Conservation (phyloP, 768 basidiomycete genomes). For the Mycena metata region DNA sequence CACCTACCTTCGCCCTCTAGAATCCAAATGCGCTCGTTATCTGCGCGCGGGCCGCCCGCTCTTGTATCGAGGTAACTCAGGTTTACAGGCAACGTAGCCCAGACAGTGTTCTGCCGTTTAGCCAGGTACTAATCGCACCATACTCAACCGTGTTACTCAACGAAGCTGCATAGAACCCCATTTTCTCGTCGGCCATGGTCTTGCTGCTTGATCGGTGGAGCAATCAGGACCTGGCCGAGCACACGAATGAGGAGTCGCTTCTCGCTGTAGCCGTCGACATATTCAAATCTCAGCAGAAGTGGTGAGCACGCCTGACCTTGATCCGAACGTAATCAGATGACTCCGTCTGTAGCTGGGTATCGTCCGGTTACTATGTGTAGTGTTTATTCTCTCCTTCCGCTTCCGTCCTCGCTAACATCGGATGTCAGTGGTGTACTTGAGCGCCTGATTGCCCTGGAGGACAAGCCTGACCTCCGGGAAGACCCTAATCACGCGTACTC, state of each 20-base stretch:
- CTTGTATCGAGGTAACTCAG: not conserved
- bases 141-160: no score
- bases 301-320: not conserved
- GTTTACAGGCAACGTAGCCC: not conserved
- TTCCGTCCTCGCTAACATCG: not conserved
- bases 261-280: not conserved
- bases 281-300: not conserved
- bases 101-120: constrained; percentile 6
- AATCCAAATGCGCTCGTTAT: not conserved
- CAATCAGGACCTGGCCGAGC: no score
- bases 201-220: constrained; percentile 20
- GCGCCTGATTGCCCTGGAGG: not conserved
- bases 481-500: no score
- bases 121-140: constrained; percentile 1
- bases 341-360: not conserved
- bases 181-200: constrained; percentile 23
- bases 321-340: not conserved
- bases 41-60: constrained; percentile 20
- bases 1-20: not conserved
- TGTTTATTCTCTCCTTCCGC: not conserved
- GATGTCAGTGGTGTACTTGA: not conserved
- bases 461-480: no score
- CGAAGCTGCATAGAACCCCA: not conserved
- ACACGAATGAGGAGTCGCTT: not conserved
- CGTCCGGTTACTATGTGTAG: not conserved